phyloP scores from a whole-genome alignment of 208 protist species.

The Vickermania ingenoplastis region DNA sequence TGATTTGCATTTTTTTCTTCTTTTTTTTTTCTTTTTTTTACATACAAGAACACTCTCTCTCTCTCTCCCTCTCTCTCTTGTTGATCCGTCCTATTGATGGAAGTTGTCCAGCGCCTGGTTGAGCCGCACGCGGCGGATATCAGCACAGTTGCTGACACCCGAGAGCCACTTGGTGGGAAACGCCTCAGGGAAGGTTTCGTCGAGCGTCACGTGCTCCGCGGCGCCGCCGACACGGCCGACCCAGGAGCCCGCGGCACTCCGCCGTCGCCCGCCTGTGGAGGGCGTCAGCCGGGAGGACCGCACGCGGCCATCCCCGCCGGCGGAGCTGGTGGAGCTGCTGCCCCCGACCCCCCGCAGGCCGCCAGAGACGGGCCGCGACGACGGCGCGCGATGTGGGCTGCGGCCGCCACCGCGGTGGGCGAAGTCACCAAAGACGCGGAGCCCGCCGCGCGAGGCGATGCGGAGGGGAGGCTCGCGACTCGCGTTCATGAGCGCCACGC shows the following conservation, averaged over 20 bases:
- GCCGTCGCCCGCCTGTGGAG: background rate
- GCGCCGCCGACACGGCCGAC: background rate
- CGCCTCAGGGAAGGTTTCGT: background rate
- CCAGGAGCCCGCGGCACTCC: background rate
- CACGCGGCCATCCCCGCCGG: background rate
- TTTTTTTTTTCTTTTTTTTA: no score
- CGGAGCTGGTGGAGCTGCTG: background rate
- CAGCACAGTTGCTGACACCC: background rate
- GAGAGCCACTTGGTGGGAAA: background rate
- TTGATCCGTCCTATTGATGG: no score
- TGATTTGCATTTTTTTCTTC: no score
- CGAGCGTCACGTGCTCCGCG: background rate
- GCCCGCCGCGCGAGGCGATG: no score
- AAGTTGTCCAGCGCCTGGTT: conserved; percentile 1
- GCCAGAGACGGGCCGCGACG: background rate
- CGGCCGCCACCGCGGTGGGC: background rate
- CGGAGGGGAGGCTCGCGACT: background rate
- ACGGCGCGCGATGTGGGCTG: background rate
- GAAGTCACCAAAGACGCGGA: no score
- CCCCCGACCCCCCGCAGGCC: background rate
- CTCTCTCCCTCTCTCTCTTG: no score
- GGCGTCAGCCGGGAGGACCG: background rate
- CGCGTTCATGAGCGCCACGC: conserved; percentile 6
- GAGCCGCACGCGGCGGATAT: background rate
- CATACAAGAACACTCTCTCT: no score